phyloP scores from a whole-genome alignment of 192 early-diverging fungal genomes.

The Chytriomyces confervae region DNA sequence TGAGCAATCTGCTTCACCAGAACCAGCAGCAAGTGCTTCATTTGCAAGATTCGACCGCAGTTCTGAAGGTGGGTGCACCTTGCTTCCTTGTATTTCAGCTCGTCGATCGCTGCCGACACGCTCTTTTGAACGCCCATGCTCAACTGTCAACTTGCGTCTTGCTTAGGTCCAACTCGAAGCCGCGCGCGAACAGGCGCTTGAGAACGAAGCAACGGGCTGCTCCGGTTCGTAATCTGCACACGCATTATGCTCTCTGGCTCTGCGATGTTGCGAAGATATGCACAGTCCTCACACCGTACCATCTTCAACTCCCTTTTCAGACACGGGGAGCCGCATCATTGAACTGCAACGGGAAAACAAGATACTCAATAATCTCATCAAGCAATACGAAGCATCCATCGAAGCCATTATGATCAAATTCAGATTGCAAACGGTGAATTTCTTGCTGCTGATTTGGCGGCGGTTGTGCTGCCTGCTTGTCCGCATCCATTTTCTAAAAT shows the following conservation, averaged over 20 bases:
- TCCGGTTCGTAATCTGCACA: conserved; percentile 1
- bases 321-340: conserved; percentile 37
- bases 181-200: conserved; percentile 17
- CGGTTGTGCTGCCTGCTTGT: neutral
- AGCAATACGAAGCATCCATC: conserved; percentile 62
- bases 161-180: conserved; percentile 23
- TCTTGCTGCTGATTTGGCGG: neutral
- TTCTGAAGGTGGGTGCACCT: conserved; percentile 13
- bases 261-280: neutral
- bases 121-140: neutral
- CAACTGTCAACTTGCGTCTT: neutral
- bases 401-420: conserved; percentile 62
- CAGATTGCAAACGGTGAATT: conserved; percentile 54
- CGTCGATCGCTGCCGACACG: neutral
- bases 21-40: conserved; percentile 26
- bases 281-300: neutral
- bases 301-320: conserved; percentile 13
- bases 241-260: neutral
- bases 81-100: neutral
- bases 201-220: conserved; percentile 22
- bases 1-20: conserved; percentile 22
- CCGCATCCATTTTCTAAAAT: neutral
- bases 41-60: conserved; percentile 18
- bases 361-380: conserved; percentile 51
- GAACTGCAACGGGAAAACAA: conserved; percentile 59